Conservation (phyloP, 768 basidiomycete genomes). For the Phanerochaete sordida region DNA sequence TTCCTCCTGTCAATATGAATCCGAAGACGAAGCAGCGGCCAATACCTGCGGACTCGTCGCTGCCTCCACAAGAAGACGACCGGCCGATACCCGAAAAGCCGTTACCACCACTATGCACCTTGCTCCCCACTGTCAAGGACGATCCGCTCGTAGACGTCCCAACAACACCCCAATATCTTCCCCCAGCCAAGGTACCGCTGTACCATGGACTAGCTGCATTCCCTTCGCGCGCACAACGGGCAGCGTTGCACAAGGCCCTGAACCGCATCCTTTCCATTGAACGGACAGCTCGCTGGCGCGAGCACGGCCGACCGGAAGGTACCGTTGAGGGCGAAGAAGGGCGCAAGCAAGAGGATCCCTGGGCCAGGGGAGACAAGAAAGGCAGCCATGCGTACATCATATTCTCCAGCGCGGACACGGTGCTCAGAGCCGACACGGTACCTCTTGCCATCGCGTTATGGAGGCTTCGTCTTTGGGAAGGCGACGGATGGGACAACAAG, state of each 20-base stretch:
- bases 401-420: slow-evolving; percentile 45
- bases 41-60: slow-evolving; percentile 10
- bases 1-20: slow-evolving; percentile 62
- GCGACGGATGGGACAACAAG: slow-evolving; percentile 43
- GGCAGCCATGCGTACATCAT: slow-evolving; percentile 72
- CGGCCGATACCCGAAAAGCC: slow-evolving; percentile 7
- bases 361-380: slow-evolving; percentile 34
- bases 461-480: slow-evolving; percentile 78
- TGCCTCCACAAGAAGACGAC: slow-evolving; percentile 4
- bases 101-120: slow-evolving; percentile 23
- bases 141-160: slow-evolving; percentile 10
- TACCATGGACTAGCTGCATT: slow-evolving; percentile 69
- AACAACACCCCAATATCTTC: slow-evolving; percentile 19
- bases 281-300: slow-evolving; percentile 25
- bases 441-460: slow-evolving; percentile 71
- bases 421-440: slow-evolving; percentile 55
- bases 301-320: not conserved
- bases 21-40: slow-evolving; percentile 43
- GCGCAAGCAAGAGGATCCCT: not conserved
- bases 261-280: slow-evolving; percentile 48
- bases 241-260: slow-evolving; percentile 49
- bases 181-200: slow-evolving; percentile 46
- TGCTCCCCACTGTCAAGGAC: slow-evolving; percentile 21
- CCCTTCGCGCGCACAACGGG: slow-evolving; percentile 57
- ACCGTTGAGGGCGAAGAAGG: not conserved